These are phyloP conservation scores for Colletotrichum coccodes DNA, from an alignment of 2,329 filamentous ascomycete species.

Conservation along the genomic window DNA sequence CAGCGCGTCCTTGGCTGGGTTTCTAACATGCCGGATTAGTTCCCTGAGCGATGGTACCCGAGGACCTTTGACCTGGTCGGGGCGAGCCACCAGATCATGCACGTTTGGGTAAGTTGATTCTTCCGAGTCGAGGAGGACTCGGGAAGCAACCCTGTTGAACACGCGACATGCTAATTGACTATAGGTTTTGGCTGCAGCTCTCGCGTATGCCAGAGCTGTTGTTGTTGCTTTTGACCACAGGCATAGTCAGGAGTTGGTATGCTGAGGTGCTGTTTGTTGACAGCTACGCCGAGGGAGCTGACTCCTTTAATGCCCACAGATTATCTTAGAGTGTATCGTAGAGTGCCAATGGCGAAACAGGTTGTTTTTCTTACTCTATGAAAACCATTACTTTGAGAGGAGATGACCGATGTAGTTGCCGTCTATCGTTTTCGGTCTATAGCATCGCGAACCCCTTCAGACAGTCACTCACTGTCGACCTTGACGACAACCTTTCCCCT, in stretches of 20 bases:
- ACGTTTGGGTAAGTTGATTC: constrained; percentile 50
- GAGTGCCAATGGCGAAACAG: no score
- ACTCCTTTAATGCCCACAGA: no score
- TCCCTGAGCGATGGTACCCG: constrained; percentile 55
- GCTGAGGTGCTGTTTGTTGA: no score
- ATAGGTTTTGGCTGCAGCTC: constrained; percentile 42
- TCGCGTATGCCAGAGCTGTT: constrained; percentile 21
- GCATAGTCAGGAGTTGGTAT: background rate
- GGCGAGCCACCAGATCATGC: constrained; percentile 60
- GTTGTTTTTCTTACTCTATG: no score
- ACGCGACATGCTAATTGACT: background rate
- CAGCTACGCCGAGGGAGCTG: no score
- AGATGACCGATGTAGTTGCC: background rate
- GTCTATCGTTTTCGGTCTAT: no score
- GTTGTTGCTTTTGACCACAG: constrained; percentile 13
- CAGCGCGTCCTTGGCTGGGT: background rate
- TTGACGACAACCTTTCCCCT: constrained; percentile 51
- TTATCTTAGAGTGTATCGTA: no score
- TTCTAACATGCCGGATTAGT: constrained; percentile 36
- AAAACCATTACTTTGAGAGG: background rate
- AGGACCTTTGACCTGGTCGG: constrained; percentile 56
- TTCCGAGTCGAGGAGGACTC: no score
- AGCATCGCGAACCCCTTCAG: no score
- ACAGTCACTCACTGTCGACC: constrained; percentile 36
- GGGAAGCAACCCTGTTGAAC: no score